Evolutionary conservation across 768 basidiomycete species (phyloP).

Genomic region (Panaeolus cyanescens): DNA sequence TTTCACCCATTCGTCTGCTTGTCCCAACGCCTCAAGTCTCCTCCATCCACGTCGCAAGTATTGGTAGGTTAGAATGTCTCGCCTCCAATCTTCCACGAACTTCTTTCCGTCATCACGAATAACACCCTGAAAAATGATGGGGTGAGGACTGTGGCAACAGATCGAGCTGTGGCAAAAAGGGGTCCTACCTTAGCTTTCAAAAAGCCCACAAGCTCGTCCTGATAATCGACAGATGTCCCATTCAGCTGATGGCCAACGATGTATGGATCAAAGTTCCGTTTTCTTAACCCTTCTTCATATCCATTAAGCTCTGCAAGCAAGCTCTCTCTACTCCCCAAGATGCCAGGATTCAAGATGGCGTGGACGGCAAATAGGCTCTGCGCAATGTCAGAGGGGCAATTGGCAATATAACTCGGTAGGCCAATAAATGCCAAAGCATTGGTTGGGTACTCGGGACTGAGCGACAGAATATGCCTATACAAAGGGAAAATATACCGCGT

Average conservation of each 20-base stretch:
- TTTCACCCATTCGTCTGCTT: constrained; percentile 42
- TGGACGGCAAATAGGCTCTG: constrained; percentile 51
- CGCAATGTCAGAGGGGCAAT: constrained; percentile 50
- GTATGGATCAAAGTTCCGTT: constrained; percentile 50
- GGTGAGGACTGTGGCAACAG: neutral
- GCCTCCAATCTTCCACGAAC: constrained; percentile 54
- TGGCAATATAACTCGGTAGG: constrained; percentile 47
- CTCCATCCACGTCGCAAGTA: constrained; percentile 46
- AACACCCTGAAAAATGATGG: constrained; percentile 25
- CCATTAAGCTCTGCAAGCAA: constrained; percentile 41
- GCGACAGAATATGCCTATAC: constrained; percentile 52
- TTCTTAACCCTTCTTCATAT: constrained; percentile 41
- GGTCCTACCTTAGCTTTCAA: constrained; percentile 29
- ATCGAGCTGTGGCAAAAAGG: neutral
- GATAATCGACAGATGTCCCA: constrained; percentile 38
- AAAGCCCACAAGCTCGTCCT: constrained; percentile 38
- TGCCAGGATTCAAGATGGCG: constrained; percentile 39
- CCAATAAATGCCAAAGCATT: constrained; percentile 60
- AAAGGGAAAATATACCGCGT: constrained; percentile 56
- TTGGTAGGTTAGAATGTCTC: constrained; percentile 31
- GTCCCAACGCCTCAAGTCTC: constrained; percentile 42
- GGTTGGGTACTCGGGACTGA: constrained; percentile 45
- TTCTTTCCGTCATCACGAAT: constrained; percentile 43
- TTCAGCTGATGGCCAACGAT: constrained; percentile 48
- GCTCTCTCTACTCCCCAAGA: constrained; percentile 41